Evolutionary conservation across 2,329 filamentous ascomycete genomes (phyloP).

Genomic region (Colletotrichum lindemuthianum): DNA sequence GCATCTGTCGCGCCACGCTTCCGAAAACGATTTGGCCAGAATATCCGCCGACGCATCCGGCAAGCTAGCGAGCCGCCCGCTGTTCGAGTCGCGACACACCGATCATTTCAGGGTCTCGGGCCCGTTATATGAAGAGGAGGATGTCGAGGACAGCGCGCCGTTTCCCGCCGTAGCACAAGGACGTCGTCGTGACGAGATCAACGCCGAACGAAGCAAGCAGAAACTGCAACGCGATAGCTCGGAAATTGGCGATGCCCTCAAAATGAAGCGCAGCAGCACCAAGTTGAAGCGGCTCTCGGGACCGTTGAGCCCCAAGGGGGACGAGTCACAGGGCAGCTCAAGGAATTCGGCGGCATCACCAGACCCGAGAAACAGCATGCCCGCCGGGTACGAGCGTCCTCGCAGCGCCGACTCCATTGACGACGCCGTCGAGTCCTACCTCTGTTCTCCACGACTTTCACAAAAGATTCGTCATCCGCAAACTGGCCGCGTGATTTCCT

Average conservation of each 20-base stretch:
- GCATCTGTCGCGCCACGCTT: constrained; percentile 39
- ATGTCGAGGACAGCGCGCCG: constrained; percentile 72
- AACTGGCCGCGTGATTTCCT: constrained; percentile 89
- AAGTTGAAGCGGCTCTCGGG: constrained; percentile 68
- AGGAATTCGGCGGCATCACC: constrained; percentile 37
- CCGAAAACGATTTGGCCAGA: constrained; percentile 33
- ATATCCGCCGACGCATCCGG: constrained; percentile 40
- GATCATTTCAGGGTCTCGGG: constrained; percentile 21
- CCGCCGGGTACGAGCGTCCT: constrained; percentile 75
- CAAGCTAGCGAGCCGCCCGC: constrained; percentile 23
- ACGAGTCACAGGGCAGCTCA: constrained; percentile 44
- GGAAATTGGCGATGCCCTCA: constrained; percentile 55
- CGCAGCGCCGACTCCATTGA: constrained; percentile 88
- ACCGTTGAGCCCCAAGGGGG: constrained; percentile 52
- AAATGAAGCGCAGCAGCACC: constrained; percentile 65
- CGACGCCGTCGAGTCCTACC: constrained; percentile 84
- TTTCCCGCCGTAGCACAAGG: constrained; percentile 75
- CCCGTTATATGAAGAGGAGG: constrained; percentile 39
- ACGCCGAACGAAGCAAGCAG: constrained; percentile 55
- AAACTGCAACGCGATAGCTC: constrained; percentile 62
- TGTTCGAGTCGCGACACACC: constrained; percentile 36
- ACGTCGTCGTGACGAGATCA: constrained; percentile 60
- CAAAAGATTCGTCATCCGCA: constrained; percentile 89
- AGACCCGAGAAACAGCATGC: constrained; percentile 43
- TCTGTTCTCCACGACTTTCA: constrained; percentile 84